A percentile compares a stretch with the other conserved stretches of the same genome.
These are phyloP conservation scores for Verticillium tricorpus DNA, from an alignment of 2,329 filamentous ascomycete genomes.

Conservation along the genomic window DNA sequence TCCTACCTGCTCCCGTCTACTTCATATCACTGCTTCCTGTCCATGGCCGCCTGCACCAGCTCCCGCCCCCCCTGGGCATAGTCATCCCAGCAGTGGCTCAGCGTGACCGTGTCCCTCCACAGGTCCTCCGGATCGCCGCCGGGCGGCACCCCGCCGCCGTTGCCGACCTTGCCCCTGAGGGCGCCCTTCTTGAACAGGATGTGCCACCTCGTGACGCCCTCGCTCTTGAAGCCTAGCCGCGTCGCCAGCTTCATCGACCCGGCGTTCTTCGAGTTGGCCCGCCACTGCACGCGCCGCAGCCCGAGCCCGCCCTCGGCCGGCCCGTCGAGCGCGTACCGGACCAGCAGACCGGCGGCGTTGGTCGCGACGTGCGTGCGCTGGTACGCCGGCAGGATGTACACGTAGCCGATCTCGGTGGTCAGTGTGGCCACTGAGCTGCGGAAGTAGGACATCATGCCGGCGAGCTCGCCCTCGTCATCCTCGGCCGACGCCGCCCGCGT, in stretches of 20 bases:
- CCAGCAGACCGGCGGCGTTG: conserved; percentile 26
- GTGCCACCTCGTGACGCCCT: conserved; percentile 26
- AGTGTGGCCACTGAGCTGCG: conserved; percentile 14
- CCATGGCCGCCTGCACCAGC: conserved; percentile 15
- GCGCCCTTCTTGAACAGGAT: conserved; percentile 18
- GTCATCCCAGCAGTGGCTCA: conserved; percentile 25
- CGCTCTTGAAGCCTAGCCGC: conserved; percentile 26
- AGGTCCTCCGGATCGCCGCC: conserved; percentile 17
- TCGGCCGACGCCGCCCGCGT: conserved; percentile 16
- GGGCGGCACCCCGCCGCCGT: conserved; percentile 15
- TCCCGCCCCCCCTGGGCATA: conserved; percentile 16
- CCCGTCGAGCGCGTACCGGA: conserved; percentile 20
- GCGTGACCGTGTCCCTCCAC: conserved; percentile 19
- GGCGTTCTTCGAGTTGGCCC: conserved; percentile 19
- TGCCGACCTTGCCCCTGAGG: conserved; percentile 18
- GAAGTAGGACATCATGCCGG: conserved; percentile 22
- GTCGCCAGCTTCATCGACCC: conserved; percentile 22
- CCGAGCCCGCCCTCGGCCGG: conserved; percentile 16
- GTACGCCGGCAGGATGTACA: conserved; percentile 27
- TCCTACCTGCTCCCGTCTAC: no score
- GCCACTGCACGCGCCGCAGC: conserved; percentile 27
- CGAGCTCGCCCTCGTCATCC: conserved; percentile 22
- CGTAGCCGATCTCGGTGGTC: conserved; percentile 26
- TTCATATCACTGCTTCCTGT: background rate
- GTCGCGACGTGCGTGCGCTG: conserved; percentile 29